A percentile compares a stretch with the other conserved stretches of the same genome.
Conservation (phyloP, 805 yeast species). For the Pichia nanzhaoensis region DNA sequence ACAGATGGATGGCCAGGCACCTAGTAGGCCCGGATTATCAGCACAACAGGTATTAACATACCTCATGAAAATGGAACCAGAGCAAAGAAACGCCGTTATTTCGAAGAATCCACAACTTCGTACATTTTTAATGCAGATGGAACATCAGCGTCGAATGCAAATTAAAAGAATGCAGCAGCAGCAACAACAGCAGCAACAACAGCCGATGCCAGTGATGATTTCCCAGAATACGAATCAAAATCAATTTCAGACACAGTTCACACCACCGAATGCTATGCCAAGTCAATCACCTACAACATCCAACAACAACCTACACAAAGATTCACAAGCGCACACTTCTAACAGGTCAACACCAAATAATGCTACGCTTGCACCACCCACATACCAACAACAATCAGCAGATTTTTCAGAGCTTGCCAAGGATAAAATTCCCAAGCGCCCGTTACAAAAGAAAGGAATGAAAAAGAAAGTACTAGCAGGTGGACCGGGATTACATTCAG, state of each 20-base stretch:
- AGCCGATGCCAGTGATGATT: not conserved
- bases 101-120: conserved; percentile 31
- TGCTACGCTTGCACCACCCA: too few species aligned
- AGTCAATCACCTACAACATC: not conserved
- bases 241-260: conserved; percentile 1
- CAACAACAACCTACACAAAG: too few species aligned
- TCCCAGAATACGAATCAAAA: not conserved
- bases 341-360: too few species aligned
- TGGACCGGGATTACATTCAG: not conserved
- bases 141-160: conserved; percentile 28
- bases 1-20: not conserved
- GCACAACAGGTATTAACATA: conserved; percentile 28
- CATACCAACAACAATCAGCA: conserved; percentile 2
- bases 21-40: conserved; percentile 17
- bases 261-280: conserved; percentile 10
- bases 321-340: too few species aligned
- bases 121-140: conserved; percentile 28
- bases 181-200: conserved; percentile 13
- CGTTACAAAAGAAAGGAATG: conserved; percentile 11
- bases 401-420: conserved; percentile 5
- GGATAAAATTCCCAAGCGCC: conserved; percentile 8
- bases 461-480: conserved; percentile 8
- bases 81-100: conserved; percentile 28
- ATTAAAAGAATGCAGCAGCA: conserved; percentile 16
- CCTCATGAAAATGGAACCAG: conserved; percentile 31